Evolutionary conservation across 306 rosid species (phyloP), one percentile per base, ranked within the genome.

Genomic region (Begonia peltatifolia): DNA sequence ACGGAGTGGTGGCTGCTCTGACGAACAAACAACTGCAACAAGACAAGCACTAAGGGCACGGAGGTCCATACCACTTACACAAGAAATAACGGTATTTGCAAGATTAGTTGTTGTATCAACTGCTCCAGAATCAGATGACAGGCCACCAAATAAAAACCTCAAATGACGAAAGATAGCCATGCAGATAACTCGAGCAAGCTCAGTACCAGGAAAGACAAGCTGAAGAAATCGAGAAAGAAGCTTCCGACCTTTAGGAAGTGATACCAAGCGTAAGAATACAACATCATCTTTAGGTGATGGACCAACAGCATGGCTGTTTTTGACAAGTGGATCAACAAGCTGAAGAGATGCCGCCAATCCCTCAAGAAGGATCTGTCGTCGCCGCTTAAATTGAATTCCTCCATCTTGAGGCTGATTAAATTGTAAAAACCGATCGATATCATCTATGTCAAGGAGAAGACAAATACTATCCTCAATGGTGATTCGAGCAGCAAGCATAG

Each of bases 361-460:
- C 70, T 86, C 94, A 65, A 92, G 53, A 67, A 86, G 65, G 54
- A 55, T 74, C 78, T 86, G 88, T 4, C 93, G 80, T 47, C 80
- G 74, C 41, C 57, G 75, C 61, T 74, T 73, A 62, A 86, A 76
- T 57, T 79, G 87, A 56, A 49, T 25, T 30, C 96, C 99, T 49
- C 72, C 81, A 56, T 87, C 99, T 41, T 76, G 96, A 58, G 79
- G 80, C 79, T 73, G 99, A 72, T 73, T 92, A 72, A 81, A 85
- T 62, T 77, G 93, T 55, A 92, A 66, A 69, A 79, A 84, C 55
- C 99, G 96, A 50, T 92, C 93, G 57, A 92, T 83, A 71, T 92
- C 99, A 73, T 92, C 93, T 42, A 83, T 94, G 58, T 86, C 99
- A 60, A 92, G 89, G 63, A 92, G 93, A 74, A 87, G 84, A 68